A percentile compares a stretch with the other conserved stretches of the same genome.
Conservation (phyloP, 345 rosid species). For the Raphanus raphanistrum region DNA sequence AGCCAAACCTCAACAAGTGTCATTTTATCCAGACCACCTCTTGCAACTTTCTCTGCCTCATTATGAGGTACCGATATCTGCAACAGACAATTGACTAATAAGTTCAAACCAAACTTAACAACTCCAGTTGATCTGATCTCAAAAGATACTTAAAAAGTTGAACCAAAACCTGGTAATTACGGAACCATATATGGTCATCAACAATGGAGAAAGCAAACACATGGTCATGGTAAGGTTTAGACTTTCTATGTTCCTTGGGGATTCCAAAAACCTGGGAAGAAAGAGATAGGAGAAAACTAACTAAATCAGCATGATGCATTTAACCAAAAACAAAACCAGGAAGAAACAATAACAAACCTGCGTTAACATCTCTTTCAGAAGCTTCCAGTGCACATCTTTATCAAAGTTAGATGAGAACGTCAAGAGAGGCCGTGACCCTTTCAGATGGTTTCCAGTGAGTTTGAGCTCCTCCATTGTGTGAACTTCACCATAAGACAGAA, state of each 20-base stretch:
- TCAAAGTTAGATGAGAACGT: constrained; percentile 85
- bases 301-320: not conserved
- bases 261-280: constrained; percentile 71
- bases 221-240: constrained; percentile 95
- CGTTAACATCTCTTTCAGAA: constrained; percentile 78
- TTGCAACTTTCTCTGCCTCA: constrained; percentile 78
- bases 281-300: not conserved
- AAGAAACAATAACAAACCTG: constrained; percentile 46
- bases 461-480: constrained; percentile 97
- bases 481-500: too few relatives aligned
- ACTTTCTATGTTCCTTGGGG: constrained; percentile 89
- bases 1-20: constrained; percentile 82
- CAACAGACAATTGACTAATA: constrained; percentile 4
- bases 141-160: not conserved
- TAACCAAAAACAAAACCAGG: not conserved
- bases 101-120: not conserved
- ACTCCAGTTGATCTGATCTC: not conserved
- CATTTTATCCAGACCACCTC: constrained; percentile 93
- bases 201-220: constrained; percentile 92
- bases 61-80: constrained; percentile 93
- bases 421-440: constrained; percentile 81
- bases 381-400: constrained; percentile 87
- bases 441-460: constrained; percentile 93
- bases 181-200: constrained; percentile 96
- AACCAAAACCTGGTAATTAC: constrained; percentile 92